Evolutionary conservation across 2,329 filamentous ascomycete genomes (phyloP).

Genomic region (Teratosphaeria viscida): DNA sequence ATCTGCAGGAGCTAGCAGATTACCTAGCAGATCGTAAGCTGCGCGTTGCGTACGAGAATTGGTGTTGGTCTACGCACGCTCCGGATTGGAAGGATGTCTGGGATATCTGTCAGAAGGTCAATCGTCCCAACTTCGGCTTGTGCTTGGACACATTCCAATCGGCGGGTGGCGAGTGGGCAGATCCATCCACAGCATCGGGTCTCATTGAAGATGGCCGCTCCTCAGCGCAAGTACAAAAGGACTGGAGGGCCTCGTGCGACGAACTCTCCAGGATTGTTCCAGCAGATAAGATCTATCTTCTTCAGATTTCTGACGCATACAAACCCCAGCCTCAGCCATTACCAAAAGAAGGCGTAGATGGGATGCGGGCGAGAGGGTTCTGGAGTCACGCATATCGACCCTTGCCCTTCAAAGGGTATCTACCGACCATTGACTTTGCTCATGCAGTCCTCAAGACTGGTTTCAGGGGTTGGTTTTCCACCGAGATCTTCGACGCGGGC

Average conservation of each 20-base stretch:
- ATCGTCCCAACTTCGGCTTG: constrained; percentile 57
- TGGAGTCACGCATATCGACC: constrained; percentile 67
- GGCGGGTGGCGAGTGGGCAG: constrained; percentile 61
- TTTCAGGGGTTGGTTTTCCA: constrained; percentile 55
- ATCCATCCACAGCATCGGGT: constrained; percentile 56
- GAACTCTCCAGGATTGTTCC: constrained; percentile 48
- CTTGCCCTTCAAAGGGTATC: constrained; percentile 59
- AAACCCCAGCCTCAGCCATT: constrained; percentile 46
- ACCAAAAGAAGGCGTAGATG: constrained; percentile 40
- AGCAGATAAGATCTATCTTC: constrained; percentile 58
- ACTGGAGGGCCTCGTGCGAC: constrained; percentile 20
- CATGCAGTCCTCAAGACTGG: constrained; percentile 58
- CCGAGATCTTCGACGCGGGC: constrained; percentile 59
- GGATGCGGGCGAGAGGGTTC: constrained; percentile 48
- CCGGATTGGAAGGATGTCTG: constrained; percentile 60
- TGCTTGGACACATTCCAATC: constrained; percentile 73
- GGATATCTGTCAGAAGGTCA: constrained; percentile 53
- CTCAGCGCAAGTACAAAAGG: constrained; percentile 37
- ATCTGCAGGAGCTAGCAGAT: constrained; percentile 55
- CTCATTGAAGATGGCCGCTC: constrained; percentile 39
- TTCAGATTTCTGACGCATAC: constrained; percentile 70
- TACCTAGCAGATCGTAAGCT: constrained; percentile 47
- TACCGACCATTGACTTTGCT: constrained; percentile 56
- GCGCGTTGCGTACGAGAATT: constrained; percentile 67
- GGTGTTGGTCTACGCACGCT: constrained; percentile 68